phyloP scores from a whole-genome alignment of 768 basidiomycete species.

The Kwoniella mangroviensis region DNA sequence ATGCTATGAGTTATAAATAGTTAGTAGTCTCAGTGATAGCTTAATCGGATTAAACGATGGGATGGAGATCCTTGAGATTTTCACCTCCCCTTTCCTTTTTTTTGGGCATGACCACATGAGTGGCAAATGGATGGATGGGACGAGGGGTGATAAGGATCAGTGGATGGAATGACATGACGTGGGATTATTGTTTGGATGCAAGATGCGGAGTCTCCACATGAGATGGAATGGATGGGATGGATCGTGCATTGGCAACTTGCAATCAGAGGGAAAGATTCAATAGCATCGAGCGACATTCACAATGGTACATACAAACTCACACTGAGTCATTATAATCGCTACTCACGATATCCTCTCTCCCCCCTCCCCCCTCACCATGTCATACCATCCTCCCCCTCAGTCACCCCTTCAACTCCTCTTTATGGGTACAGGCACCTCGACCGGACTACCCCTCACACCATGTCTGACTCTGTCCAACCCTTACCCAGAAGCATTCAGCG shows the following conservation, averaged over 20 bases:
- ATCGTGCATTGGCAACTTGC: no score
- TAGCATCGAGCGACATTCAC: no score
- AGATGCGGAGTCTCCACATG: background rate
- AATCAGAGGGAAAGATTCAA: no score
- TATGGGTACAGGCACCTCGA: constrained; percentile 81
- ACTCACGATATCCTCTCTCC: background rate
- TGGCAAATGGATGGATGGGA: background rate
- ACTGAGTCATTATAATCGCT: background rate
- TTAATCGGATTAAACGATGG: background rate
- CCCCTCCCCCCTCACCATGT: background rate
- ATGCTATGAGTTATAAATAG: background rate
- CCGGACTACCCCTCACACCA: constrained; percentile 66
- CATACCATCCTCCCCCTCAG: constrained; percentile 15
- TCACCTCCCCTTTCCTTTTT: background rate
- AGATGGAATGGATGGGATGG: no score
- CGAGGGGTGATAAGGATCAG: no score
- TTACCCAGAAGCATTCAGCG: constrained; percentile 32
- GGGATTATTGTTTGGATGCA: no score
- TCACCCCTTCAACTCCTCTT: constrained; percentile 69
- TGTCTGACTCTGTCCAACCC: constrained; percentile 70
- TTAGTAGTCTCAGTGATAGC: background rate
- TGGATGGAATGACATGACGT: background rate
- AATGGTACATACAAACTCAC: background rate
- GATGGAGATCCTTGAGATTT: no score
- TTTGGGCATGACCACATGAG: background rate